phyloP scores from a whole-genome alignment of 495 filamentous ascomycete genomes.

The Neurospora discreta region DNA sequence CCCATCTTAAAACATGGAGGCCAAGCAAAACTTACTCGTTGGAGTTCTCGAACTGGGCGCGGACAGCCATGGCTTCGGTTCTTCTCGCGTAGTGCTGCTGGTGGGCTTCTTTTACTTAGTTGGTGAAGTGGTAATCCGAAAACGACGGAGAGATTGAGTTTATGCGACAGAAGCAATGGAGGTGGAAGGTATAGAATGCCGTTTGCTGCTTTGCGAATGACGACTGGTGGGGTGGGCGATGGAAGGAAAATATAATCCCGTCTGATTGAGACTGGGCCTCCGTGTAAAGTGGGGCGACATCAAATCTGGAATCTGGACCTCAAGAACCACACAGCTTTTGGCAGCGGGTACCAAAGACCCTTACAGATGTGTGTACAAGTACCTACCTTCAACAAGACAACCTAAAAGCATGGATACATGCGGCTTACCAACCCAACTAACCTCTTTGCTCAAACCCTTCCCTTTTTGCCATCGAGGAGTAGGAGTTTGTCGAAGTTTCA shows the following conservation, averaged over 20 bases:
- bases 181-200: not conserved
- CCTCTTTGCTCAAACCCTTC: not conserved
- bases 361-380: not conserved
- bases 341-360: not conserved
- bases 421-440: not conserved
- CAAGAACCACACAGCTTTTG: not conserved
- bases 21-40: slow-evolving; percentile 65
- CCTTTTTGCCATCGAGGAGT: not conserved
- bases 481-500: not conserved
- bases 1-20: slow-evolving; percentile 5
- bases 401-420: not conserved
- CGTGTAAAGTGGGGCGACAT: not conserved
- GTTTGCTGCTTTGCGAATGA: slow-evolving; percentile 7
- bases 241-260: not conserved
- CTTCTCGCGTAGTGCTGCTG: slow-evolving; percentile 1
- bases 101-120: slow-evolving; percentile 3
- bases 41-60: slow-evolving; percentile 93
- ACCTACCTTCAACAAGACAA: not conserved
- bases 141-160: slow-evolving; percentile 5
- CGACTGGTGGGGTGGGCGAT: slow-evolving; percentile 3
- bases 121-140: not conserved
- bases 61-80: slow-evolving; percentile 54
- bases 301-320: not conserved
- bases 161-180: not conserved
- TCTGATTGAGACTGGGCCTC: not conserved